A percentile compares a stretch with the other conserved stretches of the same genome.
phyloP scores from a whole-genome alignment of 1,284 basidiomycete genomes.

The Tilletia caries region DNA sequence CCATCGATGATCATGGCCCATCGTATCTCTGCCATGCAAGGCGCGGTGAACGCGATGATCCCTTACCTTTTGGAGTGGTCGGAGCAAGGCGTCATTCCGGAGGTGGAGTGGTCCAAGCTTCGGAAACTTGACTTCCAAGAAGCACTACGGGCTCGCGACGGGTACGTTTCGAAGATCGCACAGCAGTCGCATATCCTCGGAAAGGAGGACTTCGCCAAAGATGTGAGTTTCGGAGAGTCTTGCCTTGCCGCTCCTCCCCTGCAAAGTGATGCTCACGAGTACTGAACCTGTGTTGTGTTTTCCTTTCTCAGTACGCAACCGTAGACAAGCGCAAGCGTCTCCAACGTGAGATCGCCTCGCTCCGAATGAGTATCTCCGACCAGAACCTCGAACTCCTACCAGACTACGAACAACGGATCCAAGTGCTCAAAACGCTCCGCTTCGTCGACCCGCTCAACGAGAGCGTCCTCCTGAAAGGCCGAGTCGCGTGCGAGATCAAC shows the following conservation, averaged over 20 bases:
- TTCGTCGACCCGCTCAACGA: constrained; percentile 62
- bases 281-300: background rate
- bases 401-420: constrained; percentile 91
- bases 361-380: constrained; percentile 58
- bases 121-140: constrained; percentile 91
- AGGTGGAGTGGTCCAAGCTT: constrained; percentile 73
- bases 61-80: constrained; percentile 47
- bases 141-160: constrained; percentile 64
- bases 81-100: constrained; percentile 23
- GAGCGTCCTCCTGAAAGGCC: constrained; percentile 90
- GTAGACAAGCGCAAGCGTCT: constrained; percentile 74
- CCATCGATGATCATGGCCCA: constrained; percentile 54
- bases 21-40: constrained; percentile 63
- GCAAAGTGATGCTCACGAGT: too few relatives aligned
- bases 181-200: constrained; percentile 23
- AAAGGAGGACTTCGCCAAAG: constrained; percentile 16
- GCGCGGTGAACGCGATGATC: constrained; percentile 29
- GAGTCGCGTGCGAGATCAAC: constrained; percentile 99
- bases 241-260: too few relatives aligned
- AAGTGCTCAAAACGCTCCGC: constrained; percentile 77
- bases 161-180: constrained; percentile 54
- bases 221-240: constrained; percentile 14
- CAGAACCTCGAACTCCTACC: constrained; percentile 95
- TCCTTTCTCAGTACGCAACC: constrained; percentile 64
- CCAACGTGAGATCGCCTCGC: constrained; percentile 65